Evolutionary conservation across 2,329 filamentous ascomycete genomes (phyloP).

Genomic region (Pyrenophora seminiperda): DNA sequence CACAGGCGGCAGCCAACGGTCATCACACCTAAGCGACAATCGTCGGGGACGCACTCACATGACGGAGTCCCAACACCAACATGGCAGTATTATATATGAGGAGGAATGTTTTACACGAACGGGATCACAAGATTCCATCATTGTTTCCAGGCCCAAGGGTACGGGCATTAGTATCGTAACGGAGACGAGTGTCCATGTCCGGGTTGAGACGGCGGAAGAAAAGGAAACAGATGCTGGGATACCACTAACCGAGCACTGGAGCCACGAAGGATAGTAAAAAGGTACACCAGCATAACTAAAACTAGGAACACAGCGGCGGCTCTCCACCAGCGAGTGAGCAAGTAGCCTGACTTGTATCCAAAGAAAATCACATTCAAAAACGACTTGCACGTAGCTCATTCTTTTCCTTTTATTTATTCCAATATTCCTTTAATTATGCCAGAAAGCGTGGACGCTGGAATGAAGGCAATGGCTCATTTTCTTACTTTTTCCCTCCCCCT

Average conservation of each 20-base stretch:
- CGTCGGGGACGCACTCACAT: conserved; percentile 26
- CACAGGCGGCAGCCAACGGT: conserved; percentile 38
- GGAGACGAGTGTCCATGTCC: conserved; percentile 45
- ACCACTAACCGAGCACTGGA: conserved; percentile 18
- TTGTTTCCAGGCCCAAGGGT: conserved; percentile 26
- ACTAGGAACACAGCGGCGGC: too few species aligned
- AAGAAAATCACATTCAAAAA: too few species aligned
- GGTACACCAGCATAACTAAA: too few species aligned
- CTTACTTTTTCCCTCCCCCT: too few species aligned
- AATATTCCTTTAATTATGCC: too few species aligned
- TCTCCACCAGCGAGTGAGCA: too few species aligned
- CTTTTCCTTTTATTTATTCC: too few species aligned
- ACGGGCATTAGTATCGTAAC: conserved; percentile 38
- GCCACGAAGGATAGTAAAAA: not conserved
- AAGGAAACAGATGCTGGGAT: conserved; percentile 12
- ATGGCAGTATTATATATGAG: conserved; percentile 26
- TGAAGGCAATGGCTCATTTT: too few species aligned
- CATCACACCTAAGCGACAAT: conserved; percentile 38
- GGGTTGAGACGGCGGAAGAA: conserved; percentile 33
- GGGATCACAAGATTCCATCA: conserved; percentile 44
- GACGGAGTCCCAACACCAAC: conserved; percentile 14
- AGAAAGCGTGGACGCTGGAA: too few species aligned
- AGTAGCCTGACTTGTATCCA: too few species aligned
- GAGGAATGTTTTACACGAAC: conserved; percentile 31
- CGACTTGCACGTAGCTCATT: too few species aligned